Percentiles rank a stretch among this genome's conserved stretches.
phyloP scores from a whole-genome alignment of 768 basidiomycete species.

The Hirschioporus abietinus region DNA sequence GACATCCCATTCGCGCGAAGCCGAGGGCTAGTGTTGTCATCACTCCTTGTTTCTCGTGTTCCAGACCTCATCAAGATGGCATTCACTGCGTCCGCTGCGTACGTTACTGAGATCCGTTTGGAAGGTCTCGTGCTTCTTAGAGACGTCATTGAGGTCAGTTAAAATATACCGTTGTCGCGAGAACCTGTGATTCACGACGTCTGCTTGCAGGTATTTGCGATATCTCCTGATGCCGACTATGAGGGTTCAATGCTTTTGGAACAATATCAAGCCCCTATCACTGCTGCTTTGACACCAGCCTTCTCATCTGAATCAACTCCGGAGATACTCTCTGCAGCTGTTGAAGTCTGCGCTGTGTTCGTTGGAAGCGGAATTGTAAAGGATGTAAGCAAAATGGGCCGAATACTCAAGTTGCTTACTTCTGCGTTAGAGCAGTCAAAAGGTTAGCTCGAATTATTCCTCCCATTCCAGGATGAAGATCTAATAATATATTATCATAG shows the following conservation, averaged over 20 bases:
- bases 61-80: constrained; percentile 97
- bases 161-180: constrained; percentile 1
- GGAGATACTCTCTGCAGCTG: constrained; percentile 88
- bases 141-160: constrained; percentile 83
- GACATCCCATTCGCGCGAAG: constrained; percentile 67
- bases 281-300: constrained; percentile 93
- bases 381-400: constrained; percentile 86
- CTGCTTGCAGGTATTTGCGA: constrained; percentile 68
- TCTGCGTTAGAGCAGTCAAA: constrained; percentile 86
- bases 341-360: constrained; percentile 91
- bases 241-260: constrained; percentile 86
- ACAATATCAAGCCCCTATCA: constrained; percentile 97
- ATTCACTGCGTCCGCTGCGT: constrained; percentile 93
- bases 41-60: constrained; percentile 77
- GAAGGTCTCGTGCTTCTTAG: constrained; percentile 85
- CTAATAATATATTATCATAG: constrained; percentile 33
- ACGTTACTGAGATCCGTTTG: constrained; percentile 91
- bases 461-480: constrained; percentile 7
- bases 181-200: background rate
- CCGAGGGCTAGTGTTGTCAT: constrained; percentile 49
- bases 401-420: constrained; percentile 85
- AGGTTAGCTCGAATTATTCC: constrained; percentile 39
- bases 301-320: constrained; percentile 95
- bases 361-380: constrained; percentile 94
- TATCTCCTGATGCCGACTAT: constrained; percentile 87